Evolutionary conservation across 2,329 filamentous ascomycete genomes (phyloP).

Genomic region (Botrytis cinerea): DNA sequence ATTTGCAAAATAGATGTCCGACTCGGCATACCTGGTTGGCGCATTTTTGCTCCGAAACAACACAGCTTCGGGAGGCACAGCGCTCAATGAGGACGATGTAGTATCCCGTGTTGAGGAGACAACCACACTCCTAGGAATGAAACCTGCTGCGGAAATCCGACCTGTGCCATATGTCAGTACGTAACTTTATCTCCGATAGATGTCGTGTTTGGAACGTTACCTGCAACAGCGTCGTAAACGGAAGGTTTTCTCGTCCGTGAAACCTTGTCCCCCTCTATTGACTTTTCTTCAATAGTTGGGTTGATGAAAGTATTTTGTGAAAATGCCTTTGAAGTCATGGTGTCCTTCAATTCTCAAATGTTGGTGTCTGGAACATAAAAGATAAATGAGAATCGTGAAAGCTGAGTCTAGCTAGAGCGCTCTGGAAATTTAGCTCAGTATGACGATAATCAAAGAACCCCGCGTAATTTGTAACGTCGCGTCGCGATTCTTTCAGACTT

Average conservation of each 20-base stretch:
- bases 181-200: slow-evolving; percentile 10
- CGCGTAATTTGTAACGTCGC: slow-evolving; percentile 4
- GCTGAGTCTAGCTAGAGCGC: neutral
- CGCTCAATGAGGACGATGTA: slow-evolving; percentile 39
- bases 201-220: slow-evolving; percentile 44
- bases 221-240: slow-evolving; percentile 73
- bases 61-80: slow-evolving; percentile 67
- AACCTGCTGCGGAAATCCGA: slow-evolving; percentile 47
- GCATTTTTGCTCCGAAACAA: slow-evolving; percentile 66
- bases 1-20: slow-evolving; percentile 70
- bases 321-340: slow-evolving; percentile 37
- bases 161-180: slow-evolving; percentile 37
- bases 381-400: neutral
- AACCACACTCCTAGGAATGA: slow-evolving; percentile 42
- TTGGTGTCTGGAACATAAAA: slow-evolving; percentile 12
- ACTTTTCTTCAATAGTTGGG: slow-evolving; percentile 26
- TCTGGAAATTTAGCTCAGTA: slow-evolving; percentile 18
- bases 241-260: slow-evolving; percentile 48
- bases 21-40: slow-evolving; percentile 67
- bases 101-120: slow-evolving; percentile 38
- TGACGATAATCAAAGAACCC: slow-evolving; percentile 7
- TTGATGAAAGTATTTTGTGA: slow-evolving; percentile 30
- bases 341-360: slow-evolving; percentile 1
- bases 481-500: slow-evolving; percentile 11
- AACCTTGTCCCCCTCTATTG: slow-evolving; percentile 27